Percentiles rank a stretch among this genome's conserved stretches.
Evolutionary conservation across 2,329 filamentous ascomycete species (phyloP).

Genomic region (Aspergillus hiratsukae): DNA sequence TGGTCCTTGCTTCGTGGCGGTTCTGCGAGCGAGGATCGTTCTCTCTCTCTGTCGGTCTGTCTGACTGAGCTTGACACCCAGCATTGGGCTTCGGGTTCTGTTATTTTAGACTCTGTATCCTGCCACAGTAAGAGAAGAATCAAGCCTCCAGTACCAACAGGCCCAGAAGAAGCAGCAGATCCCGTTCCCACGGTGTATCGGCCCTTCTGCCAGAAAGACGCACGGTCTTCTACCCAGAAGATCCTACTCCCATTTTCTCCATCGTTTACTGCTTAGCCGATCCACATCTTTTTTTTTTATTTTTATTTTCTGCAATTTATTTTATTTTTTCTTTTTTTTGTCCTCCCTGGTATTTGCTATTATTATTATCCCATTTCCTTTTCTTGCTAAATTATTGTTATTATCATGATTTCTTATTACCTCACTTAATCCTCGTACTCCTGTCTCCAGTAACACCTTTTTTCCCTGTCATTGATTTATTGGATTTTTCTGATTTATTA

Average conservation of each 20-base stretch:
- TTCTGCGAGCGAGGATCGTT: not conserved
- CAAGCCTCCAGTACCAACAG: slow-evolving; percentile 4
- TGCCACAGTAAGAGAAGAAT: slow-evolving; percentile 2
- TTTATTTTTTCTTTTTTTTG: not conserved
- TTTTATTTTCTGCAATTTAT: not conserved
- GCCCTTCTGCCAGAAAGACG: slow-evolving; percentile 12
- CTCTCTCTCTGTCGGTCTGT: slow-evolving; percentile 8
- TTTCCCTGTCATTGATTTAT: not conserved
- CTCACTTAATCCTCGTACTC: slow-evolving; percentile 1
- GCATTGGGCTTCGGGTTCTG: not conserved
- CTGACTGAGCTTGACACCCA: slow-evolving; percentile 11
- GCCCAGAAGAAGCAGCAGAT: slow-evolving; percentile 7
- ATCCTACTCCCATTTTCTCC: slow-evolving; percentile 4
- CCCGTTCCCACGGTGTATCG: slow-evolving; percentile 8
- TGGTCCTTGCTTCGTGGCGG: slow-evolving; percentile 24
- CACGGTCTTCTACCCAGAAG: slow-evolving; percentile 15
- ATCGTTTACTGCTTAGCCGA: not conserved
- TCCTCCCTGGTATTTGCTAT: not conserved
- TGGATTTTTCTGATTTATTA: slow-evolving; percentile 11
- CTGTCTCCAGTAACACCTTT: slow-evolving; percentile 5
- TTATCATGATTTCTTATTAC: slow-evolving; percentile 8
- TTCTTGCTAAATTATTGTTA: slow-evolving; percentile 6
- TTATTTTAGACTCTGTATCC: slow-evolving; percentile 6
- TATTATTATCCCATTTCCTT: not conserved
- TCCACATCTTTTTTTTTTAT: not conserved